Evolutionary conservation across 2,329 filamentous ascomycete genomes (phyloP), one percentile per base, ranked within the genome.

Genomic region (Mariannaea sp.): DNA sequence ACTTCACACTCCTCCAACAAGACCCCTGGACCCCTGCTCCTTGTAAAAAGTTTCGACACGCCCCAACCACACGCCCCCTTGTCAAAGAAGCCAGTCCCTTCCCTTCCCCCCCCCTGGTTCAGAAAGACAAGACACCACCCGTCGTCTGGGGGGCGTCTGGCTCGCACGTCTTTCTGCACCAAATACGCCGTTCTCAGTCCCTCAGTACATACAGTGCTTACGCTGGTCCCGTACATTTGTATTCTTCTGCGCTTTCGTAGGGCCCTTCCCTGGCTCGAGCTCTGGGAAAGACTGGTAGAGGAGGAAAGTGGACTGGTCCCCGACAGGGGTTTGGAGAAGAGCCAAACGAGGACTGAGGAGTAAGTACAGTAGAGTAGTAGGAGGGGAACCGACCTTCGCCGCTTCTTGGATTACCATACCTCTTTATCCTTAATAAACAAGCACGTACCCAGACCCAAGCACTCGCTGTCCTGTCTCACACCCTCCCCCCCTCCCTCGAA

Each of bases 381-480:
- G 53, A 44, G 39, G 35, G 35, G 19, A n/a, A n/a, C n/a, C n/a
- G n/a, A 22, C 35, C 51, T 53, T 45, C 33, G 49, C 50, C 49
- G 49, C 46, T n/a, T 50, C 43, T 49, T 52, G 49, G 48, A 49
- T 48, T 56, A n/a, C n/a, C n/a, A n/a, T n/a, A n/a, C 49, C 43
- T 56, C 36, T 54, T 52, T 40, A 49, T 41, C 54, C 56, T 54
- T 64, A 51, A 65, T 65, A 65, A 64, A 65, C 59, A 64, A 53
- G 58, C 62, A 58, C 55, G 50, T 56, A 49, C 62, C 62, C 56
- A 49, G 49, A 13, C 43, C 43, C 41, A 47, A 29, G 52, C 48
- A 59, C 39, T 32, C 50, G 13, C 49, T 47, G 54, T 41, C 49
- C 56, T 39, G 41, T 55, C 49, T 61, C 53, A 43, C 61, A 53